Base-by-base conservation (phyloP, 2,329 filamentous ascomycete genomes). In the Ophiosphaerella herpotricha region DNA sequence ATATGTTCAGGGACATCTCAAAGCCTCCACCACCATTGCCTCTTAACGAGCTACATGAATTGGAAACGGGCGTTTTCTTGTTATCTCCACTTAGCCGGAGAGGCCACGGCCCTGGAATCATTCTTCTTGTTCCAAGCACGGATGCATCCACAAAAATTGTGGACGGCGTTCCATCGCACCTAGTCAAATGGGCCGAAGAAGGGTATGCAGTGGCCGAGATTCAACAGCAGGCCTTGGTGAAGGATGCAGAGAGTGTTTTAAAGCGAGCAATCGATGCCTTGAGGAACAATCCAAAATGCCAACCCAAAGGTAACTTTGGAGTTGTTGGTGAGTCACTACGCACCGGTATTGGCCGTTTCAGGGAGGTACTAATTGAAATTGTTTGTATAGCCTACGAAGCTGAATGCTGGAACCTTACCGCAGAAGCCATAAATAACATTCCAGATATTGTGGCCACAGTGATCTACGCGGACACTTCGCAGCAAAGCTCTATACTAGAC, bases 151-250 rank as follows among this genome's bases (percentile, higher is more conserved):
- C 23, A 39, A 43, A 35, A 7, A 52, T 57, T 16, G 14, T 46
- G 7, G 39, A 57, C 13, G 53, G 56, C 18, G 54, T 59, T 31
- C 56, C 56, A 16, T 57, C 54, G 21, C 48, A 46, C 23, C 32
- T 57, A 7, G 48, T 81, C 49, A 89, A 88, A 68, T 88, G 85
- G 85, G 85, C 84, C 0, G 85, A 89, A 64, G 85, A 88, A 64
- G 83, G 85, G 0, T 88, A 82, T 55, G 32, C 29, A 14, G 54
- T 57, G 26, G 48, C 41, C 7, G 51, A 57, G 29, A 47, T 57
- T 11, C 51, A 54, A n/a, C 38, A 48, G 23, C 32, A 40, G 32
- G 54, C 48, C 4, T 32, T 57, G 4, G 39, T 38, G 21, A 40
- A 48, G 5, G 38, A 49, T 24, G 50, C 46, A 7, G 42, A 34